Evolutionary conservation across 2,329 filamentous ascomycete genomes (phyloP), one percentile per base, ranked within the genome.

Genomic region (Westerdykella aurantiaca): DNA sequence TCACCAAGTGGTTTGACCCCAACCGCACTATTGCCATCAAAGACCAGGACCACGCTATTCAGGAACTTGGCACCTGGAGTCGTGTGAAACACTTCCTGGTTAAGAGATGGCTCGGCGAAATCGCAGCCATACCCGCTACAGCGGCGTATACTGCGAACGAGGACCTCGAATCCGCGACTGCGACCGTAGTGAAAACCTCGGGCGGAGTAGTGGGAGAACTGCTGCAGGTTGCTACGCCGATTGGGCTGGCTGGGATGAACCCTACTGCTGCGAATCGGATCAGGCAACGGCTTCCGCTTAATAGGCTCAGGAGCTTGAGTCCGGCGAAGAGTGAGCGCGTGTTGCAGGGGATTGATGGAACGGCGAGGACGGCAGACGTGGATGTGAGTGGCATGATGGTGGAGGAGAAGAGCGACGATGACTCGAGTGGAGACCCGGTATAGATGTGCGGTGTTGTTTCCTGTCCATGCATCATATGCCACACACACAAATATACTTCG

Each of bases 1-100:
- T 78, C 6, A 67, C 60, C 4, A 51, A 51, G 4, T 78, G 76
- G 73, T 74, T 74, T 49, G 56, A 61, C 23, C 63, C 62, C 1
- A 66, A 68, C 18, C 69, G 61, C 41, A 72, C 71, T 2, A 71
- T 68, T 37, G 52, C 51, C 14, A 60, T 60, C 10, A 60, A 53
- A 37, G 52, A 43, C 21, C 58, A 64, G 11, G 56, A 68, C 29
- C 49, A 58, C 0, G 63, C 57, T 2, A 58, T 61, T 18, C 60
- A 68, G n/a, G 67, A 70, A 25, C 61, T 74, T 10, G 67, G 71
- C 1, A 49, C 55, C 1, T 64, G 64, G 58, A 66, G 60, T 5
- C 61, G 63, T 17, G 46, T 67, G 22, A 72, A 73, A 47, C 60
- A 66, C 10, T 57, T 53, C 25, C 55, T 75, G 0, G 67, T 67